Base-by-base conservation (phyloP, 768 basidiomycete genomes). In the Lactarius psammicola region DNA sequence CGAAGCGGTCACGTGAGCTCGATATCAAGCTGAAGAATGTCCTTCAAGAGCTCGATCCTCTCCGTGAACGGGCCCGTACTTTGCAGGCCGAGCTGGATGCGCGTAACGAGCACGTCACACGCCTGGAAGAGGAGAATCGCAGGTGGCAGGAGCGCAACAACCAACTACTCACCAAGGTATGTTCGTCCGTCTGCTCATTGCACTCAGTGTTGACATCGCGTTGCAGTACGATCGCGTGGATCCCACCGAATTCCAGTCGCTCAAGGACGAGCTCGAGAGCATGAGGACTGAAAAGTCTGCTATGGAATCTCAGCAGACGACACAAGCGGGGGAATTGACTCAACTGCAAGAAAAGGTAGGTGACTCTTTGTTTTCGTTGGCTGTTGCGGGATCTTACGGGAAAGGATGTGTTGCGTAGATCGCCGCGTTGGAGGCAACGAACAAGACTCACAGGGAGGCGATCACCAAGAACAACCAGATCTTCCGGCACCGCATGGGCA, bases 61-160 rank as follows among this genome's bases (percentile, higher is more conserved):
- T 85, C 3, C 87, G 87, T 70, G 90, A 92, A 72, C 81, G 92
- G 72, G 81, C 85, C 1, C 85, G 84, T 31, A 74, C 84, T 13
- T 80, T 85, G 2, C 81, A 84, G 51, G 92, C 92, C 7, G 93
- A 95, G 71, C 76, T 92, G n/a, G 85, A 88, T 57, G 84, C 89
- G 1, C 82, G 84, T 55, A 84, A 84, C 64, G 81, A 79, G 15
- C 90, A 92, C 60, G 79, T 94, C 64, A 75, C 77, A 42, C 85
- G 87, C 7, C 79, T 94, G 17, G 89, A 93, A 74, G 86, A 84
- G 56, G 92, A 95, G 75, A 88, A 83, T 67, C 84, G 83, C 34
- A 84, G 84, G 65, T 94, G 93, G 92, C 91, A 94, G 76, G 88
- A 89, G 65, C 86, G 93, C 18, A 94, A 92, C 71, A 73, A 83